Base-by-base conservation (phyloP, 2,329 filamentous ascomycete genomes). In the Arthrobotrys megalospora region DNA sequence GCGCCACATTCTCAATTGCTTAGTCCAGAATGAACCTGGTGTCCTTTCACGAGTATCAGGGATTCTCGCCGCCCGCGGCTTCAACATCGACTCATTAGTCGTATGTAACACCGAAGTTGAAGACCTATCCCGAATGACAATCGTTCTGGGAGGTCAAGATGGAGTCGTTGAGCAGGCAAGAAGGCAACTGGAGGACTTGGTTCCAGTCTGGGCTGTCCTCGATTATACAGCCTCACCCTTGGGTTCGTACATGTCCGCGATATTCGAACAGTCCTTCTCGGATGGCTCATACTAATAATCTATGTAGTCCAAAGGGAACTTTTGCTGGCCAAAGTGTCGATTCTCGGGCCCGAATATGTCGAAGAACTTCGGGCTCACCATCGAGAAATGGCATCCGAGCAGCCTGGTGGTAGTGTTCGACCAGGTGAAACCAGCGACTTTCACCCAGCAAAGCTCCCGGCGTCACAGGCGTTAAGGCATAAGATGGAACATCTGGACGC, bases 51-150 rank as follows among this genome's bases (percentile, higher is more conserved):
- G 96, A 78, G 93, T 99, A 8, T 98, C 96, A 0, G 96, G 96
- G 69, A 98, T 99, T 83, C 88, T 99, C 38, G 96, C 96, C 11
- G 96, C 96, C 50, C 90, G 96, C 76, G 96, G 96, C 81, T 99
- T 99, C 90, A 99, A 99, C 87, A 99, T 99, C 83, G 96, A 99
- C 88, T 97, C 93, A 68, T 88, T 99, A 80, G 96, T 99, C 69
- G 96, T 99, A 79, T 99, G 96, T 88, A 96, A 93, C 85, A 99
- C 96, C 80, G 96, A 99, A 86, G 94, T 99, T 28, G 93, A 95
- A 82, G 96, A 99, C 83, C 88, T 99, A 66, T 97, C 93, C 38
- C 94, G 96, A 83, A 99, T 99, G 96, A 99, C 96, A 72, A 98
- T 99, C 83, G 96, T 99, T 81, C 88, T 99, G 65, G 94, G 94